These are phyloP conservation scores for Phytophthora quininea DNA, from an alignment of 352 stramenopile species.

Conservation along the genomic window DNA sequence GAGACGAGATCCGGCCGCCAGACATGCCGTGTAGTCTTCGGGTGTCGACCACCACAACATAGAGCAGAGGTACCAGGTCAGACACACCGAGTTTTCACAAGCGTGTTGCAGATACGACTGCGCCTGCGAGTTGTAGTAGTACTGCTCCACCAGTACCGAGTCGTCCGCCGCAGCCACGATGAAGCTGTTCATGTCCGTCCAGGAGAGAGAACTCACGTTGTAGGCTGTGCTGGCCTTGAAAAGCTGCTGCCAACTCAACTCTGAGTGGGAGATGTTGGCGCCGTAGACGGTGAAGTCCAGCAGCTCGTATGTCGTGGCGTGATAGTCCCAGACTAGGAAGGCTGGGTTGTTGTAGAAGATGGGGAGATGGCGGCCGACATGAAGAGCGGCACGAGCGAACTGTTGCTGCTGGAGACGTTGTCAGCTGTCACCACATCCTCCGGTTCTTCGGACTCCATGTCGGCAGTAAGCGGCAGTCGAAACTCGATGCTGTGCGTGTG, in stretches of 20 bases:
- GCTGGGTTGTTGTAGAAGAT: constrained; percentile 89
- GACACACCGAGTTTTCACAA: constrained; percentile 48
- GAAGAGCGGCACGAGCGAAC: constrained; percentile 71
- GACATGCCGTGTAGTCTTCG: constrained; percentile 62
- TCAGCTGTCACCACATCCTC: constrained; percentile 15
- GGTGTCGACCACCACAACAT: constrained; percentile 79
- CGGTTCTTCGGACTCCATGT: constrained; percentile 15
- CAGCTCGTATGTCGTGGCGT: constrained; percentile 65
- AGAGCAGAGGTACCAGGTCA: constrained; percentile 71
- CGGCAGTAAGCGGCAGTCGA: constrained; percentile 48
- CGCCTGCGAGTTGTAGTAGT: constrained; percentile 84
- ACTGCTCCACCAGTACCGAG: constrained; percentile 53
- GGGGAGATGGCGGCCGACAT: constrained; percentile 73
- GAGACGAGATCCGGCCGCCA: constrained; percentile 17
- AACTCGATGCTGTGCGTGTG: constrained; percentile 93
- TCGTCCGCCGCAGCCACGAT: constrained; percentile 47
- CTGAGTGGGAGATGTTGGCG: constrained; percentile 50
- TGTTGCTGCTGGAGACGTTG: constrained; percentile 9
- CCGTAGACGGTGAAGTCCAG: constrained; percentile 74
- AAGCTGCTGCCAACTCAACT: constrained; percentile 43
- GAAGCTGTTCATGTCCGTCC: constrained; percentile 43
- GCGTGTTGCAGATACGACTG: constrained; percentile 46
- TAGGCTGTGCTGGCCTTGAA: constrained; percentile 50
- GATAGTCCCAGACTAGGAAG: constrained; percentile 78
- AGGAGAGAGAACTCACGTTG: constrained; percentile 49